Percentiles rank a stretch among this genome's conserved stretches.
Conservation (phyloP, 768 basidiomycete genomes). For the Boletus eberwhitei region DNA sequence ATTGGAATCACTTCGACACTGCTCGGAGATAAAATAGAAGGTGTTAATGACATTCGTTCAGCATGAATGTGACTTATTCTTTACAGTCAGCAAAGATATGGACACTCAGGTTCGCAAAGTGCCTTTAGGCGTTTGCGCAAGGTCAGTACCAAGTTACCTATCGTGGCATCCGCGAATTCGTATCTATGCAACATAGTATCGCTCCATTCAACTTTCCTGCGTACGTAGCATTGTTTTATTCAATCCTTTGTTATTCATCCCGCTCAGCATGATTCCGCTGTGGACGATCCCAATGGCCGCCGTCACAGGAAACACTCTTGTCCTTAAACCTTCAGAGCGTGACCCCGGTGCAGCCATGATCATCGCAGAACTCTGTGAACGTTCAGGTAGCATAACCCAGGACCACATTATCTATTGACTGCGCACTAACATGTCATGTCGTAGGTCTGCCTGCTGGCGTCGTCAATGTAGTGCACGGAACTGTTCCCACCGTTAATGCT, state of each 20-base stretch:
- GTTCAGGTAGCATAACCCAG: constrained; percentile 50
- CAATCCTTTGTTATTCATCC: not conserved
- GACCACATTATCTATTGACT: not conserved
- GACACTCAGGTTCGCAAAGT: constrained; percentile 84
- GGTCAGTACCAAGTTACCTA: constrained; percentile 30
- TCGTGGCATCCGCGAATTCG: not conserved
- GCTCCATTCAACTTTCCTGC: constrained; percentile 92
- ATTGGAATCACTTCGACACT: constrained; percentile 78
- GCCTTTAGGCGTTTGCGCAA: constrained; percentile 85
- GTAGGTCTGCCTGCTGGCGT: constrained; percentile 81
- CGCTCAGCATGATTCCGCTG: constrained; percentile 83
- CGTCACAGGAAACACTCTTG: constrained; percentile 88
- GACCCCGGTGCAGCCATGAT: constrained; percentile 98
- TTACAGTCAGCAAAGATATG: constrained; percentile 88
- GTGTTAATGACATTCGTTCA: constrained; percentile 36
- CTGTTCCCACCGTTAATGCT: constrained; percentile 83
- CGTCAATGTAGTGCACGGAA: constrained; percentile 89
- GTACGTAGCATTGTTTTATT: constrained; percentile 38
- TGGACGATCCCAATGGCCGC: constrained; percentile 93
- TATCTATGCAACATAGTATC: constrained; percentile 41
- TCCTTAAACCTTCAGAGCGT: constrained; percentile 94
- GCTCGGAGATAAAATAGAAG: constrained; percentile 91
- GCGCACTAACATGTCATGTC: not conserved
- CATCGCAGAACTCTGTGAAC: constrained; percentile 90
- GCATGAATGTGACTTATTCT: constrained; percentile 14